Evolutionary conservation across 768 basidiomycete genomes (phyloP).

Genomic region (Candolleomyces aberdarensis): DNA sequence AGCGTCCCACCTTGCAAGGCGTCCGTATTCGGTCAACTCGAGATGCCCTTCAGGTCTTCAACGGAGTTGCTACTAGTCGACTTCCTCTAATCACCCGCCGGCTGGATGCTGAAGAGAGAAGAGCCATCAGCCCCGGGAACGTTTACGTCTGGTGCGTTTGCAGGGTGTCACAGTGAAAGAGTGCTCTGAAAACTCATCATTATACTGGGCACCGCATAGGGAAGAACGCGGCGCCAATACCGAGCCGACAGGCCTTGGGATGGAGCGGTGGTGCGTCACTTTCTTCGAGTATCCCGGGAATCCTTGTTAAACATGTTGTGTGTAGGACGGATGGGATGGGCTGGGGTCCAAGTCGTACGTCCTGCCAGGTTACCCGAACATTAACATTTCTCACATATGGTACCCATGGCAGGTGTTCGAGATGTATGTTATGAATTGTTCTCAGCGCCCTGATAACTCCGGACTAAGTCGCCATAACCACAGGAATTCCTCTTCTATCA

Average conservation of each 20-base stretch:
- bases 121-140: conserved; percentile 69
- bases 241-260: conserved; percentile 79
- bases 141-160: conserved; percentile 66
- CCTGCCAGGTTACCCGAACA: conserved; percentile 19
- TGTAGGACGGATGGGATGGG: conserved; percentile 63
- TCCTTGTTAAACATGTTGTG: background rate
- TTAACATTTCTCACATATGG: conserved; percentile 8
- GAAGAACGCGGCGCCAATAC: conserved; percentile 83
- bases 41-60: conserved; percentile 80
- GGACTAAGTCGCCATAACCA: conserved; percentile 14
- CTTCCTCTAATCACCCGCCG: conserved; percentile 79
- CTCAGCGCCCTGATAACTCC: conserved; percentile 7
- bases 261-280: conserved; percentile 69
- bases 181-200: too few species aligned
- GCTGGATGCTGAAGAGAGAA: conserved; percentile 78
- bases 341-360: conserved; percentile 82
- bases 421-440: conserved; percentile 35
- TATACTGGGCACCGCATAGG: conserved; percentile 26
- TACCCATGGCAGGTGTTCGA: conserved; percentile 39
- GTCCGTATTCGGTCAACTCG: conserved; percentile 75
- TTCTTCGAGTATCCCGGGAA: background rate
- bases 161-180: too few species aligned
- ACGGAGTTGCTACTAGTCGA: conserved; percentile 65
- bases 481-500: conserved; percentile 85
- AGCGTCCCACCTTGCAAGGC: conserved; percentile 71